Evolutionary conservation across 1,139 yeast genomes (phyloP).

Genomic region (Meyerozyma carpophila): DNA sequence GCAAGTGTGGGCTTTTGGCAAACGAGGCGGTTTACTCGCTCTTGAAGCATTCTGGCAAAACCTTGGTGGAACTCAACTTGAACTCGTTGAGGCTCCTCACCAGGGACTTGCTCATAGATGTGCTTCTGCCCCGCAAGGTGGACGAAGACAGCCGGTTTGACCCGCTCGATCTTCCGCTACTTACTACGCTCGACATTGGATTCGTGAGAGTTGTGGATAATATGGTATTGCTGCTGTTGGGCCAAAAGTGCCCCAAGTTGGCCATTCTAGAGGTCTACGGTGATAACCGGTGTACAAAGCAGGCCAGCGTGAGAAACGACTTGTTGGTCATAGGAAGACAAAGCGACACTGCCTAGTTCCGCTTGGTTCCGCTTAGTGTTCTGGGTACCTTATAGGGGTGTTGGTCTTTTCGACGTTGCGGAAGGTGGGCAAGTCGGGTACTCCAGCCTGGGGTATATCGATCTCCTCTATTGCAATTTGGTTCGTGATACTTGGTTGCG

Average conservation of each 20-base stretch:
- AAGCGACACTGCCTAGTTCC: conserved; percentile 42
- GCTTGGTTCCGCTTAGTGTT: no score
- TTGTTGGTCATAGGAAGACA: conserved; percentile 73
- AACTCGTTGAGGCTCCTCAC: conserved; percentile 67
- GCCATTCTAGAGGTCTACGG: conserved; percentile 75
- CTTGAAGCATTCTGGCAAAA: conserved; percentile 56
- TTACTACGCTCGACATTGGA: conserved; percentile 66
- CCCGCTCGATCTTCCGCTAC: conserved; percentile 37
- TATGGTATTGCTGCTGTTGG: conserved; percentile 47
- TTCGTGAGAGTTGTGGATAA: conserved; percentile 75
- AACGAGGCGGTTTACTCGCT: conserved; percentile 59
- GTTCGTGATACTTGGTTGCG: conserved; percentile 53
- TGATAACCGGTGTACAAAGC: conserved; percentile 58
- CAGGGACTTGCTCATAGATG: conserved; percentile 33
- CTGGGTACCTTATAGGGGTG: conserved; percentile 28
- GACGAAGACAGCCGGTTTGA: conserved; percentile 6
- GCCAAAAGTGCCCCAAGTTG: conserved; percentile 54
- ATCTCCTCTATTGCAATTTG: conserved; percentile 26
- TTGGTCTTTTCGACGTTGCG: conserved; percentile 58
- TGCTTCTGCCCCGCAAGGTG: conserved; percentile 7
- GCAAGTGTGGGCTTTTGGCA: conserved; percentile 61
- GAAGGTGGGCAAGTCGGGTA: conserved; percentile 51
- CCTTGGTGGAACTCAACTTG: conserved; percentile 63
- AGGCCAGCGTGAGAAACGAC: conserved; percentile 48
- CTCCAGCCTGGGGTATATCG: conserved; percentile 12